Evolutionary conservation across 179 eudicot species (phyloP).

Genomic region (Silene noctiflora): DNA sequence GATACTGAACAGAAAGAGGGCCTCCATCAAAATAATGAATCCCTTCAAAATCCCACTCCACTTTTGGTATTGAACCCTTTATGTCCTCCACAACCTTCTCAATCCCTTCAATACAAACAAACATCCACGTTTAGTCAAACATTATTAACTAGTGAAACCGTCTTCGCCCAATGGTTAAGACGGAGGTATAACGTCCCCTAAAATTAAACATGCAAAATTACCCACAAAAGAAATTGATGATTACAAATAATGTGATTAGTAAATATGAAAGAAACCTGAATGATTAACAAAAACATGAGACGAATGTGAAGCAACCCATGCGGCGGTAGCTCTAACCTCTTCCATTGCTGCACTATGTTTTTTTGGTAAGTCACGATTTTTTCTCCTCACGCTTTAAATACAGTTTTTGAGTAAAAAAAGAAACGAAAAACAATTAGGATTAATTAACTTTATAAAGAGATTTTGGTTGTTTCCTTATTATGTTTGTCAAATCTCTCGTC

Average conservation of each 20-base stretch:
- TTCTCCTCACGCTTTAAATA: neutral
- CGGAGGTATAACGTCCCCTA: too few species aligned
- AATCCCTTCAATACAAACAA: conserved; percentile 40
- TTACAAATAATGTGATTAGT: neutral
- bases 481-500: too few species aligned
- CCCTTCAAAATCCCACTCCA: conserved; percentile 85
- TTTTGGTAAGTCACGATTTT: neutral
- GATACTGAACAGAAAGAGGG: conserved; percentile 69
- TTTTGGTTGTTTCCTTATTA: neutral
- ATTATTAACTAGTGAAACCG: too few species aligned
- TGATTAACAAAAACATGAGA: conserved; percentile 60
- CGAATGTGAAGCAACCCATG: conserved; percentile 72
- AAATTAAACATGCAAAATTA: too few species aligned
- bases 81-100: conserved; percentile 63
- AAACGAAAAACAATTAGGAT: neutral
- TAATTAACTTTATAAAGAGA: conserved; percentile 9
- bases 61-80: conserved; percentile 60
- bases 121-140: too few species aligned
- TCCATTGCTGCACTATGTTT: conserved; percentile 40
- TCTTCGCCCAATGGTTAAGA: too few species aligned
- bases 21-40: conserved; percentile 75
- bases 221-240: too few species aligned
- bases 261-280: conserved; percentile 31
- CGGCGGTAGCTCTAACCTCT: conserved; percentile 59
- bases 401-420: neutral